These are phyloP conservation scores for Trichoderma orchidacearum DNA, from an alignment of 495 filamentous ascomycete genomes.

Conservation along the genomic window DNA sequence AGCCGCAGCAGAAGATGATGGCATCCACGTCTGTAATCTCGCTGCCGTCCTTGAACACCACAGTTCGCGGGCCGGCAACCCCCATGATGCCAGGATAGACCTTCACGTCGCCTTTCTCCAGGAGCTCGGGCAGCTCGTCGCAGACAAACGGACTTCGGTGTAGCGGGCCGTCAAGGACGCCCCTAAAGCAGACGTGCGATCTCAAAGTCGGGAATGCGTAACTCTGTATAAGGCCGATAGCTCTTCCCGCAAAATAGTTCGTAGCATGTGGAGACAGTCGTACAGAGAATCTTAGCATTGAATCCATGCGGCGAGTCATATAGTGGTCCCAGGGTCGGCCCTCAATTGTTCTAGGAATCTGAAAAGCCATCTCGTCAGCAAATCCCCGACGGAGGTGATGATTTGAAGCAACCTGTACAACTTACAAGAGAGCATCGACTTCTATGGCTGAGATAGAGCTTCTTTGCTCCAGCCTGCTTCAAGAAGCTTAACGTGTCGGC, in stretches of 20 bases:
- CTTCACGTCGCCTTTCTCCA: conserved; percentile 6
- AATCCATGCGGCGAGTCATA: not conserved
- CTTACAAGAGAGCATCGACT: conserved; percentile 4
- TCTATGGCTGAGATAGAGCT: conserved; percentile 4
- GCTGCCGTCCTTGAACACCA: conserved; percentile 17
- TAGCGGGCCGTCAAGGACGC: not conserved
- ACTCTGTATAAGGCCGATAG: conserved; percentile 1
- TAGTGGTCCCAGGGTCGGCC: not conserved
- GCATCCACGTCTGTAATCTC: conserved; percentile 15
- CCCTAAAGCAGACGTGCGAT: conserved; percentile 4
- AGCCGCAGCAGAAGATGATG: conserved; percentile 19
- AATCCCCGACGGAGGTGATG: not conserved
- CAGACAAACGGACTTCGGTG: not conserved
- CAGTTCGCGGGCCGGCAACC: conserved; percentile 11
- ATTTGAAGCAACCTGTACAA: not conserved
- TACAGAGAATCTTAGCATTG: not conserved
- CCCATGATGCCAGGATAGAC: conserved; percentile 6
- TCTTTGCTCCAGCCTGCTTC: conserved; percentile 1
- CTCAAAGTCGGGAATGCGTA: conserved; percentile 1
- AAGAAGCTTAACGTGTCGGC: conserved; percentile 8
- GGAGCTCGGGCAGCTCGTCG: not conserved
- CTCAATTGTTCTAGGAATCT: not conserved
- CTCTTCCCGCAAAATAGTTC: not conserved
- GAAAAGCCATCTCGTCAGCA: not conserved
- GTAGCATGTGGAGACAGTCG: not conserved